A percentile compares a stretch with the other conserved stretches of the same genome.
These are phyloP conservation scores for Pinus tabuliformis DNA, from an alignment of 75 land plant genomes.

Conservation along the genomic window DNA sequence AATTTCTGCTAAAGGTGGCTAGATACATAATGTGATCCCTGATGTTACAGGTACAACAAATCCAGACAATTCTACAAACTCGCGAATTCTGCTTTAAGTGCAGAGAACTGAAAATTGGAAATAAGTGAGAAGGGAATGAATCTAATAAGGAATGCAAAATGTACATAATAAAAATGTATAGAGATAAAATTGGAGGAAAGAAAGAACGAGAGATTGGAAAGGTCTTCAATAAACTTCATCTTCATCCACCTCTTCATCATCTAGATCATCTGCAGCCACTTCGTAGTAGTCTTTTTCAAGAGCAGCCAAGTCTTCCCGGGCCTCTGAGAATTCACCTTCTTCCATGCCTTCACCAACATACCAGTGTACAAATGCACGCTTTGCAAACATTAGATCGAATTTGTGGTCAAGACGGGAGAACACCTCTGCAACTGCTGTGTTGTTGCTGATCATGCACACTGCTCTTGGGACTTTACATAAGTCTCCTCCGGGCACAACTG, in stretches of 20 bases:
- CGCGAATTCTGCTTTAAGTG: no score
- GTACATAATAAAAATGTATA: no score
- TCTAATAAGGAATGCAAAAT: no score
- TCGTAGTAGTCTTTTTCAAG: conserved; percentile 54
- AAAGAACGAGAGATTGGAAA: no score
- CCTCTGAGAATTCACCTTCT: conserved; percentile 55
- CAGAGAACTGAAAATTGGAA: no score
- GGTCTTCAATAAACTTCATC: conserved; percentile 9
- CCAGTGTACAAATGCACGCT: conserved; percentile 71
- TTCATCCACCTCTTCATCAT: conserved; percentile 38
- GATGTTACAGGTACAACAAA: no score
- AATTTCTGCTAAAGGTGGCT: no score
- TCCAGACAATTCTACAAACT: no score
- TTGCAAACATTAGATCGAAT: conserved; percentile 63
- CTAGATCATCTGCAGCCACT: conserved; percentile 53
- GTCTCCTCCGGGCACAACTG: conserved; percentile 78
- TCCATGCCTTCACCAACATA: conserved; percentile 66
- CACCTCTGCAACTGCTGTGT: conserved; percentile 76
- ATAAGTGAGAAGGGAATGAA: no score
- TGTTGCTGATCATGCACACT: conserved; percentile 79
- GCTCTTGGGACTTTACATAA: conserved; percentile 77
- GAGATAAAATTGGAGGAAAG: no score
- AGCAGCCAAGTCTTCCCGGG: conserved; percentile 54
- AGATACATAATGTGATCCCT: no score
- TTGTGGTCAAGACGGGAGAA: conserved; percentile 76